These are phyloP conservation scores for Geranium brycei DNA, from an alignment of 345 rosid genomes.

Conservation along the genomic window DNA sequence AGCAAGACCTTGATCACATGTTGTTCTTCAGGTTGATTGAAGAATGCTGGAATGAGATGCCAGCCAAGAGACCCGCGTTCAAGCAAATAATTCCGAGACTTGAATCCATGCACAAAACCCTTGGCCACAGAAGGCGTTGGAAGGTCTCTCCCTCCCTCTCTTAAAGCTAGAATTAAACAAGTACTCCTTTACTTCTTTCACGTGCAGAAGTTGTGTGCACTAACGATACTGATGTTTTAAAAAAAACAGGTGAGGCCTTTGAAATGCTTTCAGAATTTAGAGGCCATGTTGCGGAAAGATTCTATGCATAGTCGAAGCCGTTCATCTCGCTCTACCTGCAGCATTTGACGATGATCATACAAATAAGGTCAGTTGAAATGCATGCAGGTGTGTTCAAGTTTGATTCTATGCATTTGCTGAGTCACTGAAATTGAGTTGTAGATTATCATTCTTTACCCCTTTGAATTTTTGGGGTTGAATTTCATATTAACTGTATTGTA, in stretches of 20 bases:
- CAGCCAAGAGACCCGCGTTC: slow-evolving; percentile 58
- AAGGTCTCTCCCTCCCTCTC: slow-evolving; percentile 35
- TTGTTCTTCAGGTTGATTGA: slow-evolving; percentile 39
- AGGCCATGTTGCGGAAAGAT: slow-evolving; percentile 30
- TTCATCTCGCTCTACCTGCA: slow-evolving; percentile 29
- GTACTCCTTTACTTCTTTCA: neutral
- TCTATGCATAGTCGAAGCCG: slow-evolving; percentile 35
- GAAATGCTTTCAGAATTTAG: slow-evolving; percentile 36
- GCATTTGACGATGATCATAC: neutral
- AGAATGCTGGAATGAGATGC: slow-evolving; percentile 62
- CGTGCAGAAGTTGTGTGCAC: no score
- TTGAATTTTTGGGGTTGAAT: neutral
- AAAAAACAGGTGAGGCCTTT: slow-evolving; percentile 33
- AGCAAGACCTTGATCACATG: neutral
- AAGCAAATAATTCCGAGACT: slow-evolving; percentile 40
- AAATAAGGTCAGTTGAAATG: neutral
- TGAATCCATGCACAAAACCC: slow-evolving; percentile 32
- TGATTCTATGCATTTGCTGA: neutral
- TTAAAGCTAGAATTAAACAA: neutral
- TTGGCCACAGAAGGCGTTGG: slow-evolving; percentile 34
- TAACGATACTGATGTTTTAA: no score
- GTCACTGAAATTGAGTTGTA: neutral
- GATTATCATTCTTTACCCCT: neutral
- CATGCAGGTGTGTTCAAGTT: neutral
- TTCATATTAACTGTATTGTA: neutral